Conservation (phyloP, 768 basidiomycete genomes). For the Mycena indigotica region DNA sequence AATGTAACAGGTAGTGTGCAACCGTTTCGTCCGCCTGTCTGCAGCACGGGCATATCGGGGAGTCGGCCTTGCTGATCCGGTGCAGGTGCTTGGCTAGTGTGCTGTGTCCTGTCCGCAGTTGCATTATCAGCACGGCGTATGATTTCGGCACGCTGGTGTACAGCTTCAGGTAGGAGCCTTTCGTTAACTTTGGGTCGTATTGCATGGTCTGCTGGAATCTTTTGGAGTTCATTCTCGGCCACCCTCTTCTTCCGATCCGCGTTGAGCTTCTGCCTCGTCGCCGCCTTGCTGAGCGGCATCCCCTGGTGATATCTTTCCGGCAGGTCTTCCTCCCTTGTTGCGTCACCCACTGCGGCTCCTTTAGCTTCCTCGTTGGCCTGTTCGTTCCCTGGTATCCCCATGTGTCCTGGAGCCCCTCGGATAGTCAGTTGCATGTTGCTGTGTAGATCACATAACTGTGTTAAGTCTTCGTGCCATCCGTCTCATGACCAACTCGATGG, state of each 20-base stretch:
- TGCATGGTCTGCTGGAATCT: not conserved
- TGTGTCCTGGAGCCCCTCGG: conserved; percentile 25
- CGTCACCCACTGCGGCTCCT: conserved; percentile 8
- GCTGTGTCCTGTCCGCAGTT: conserved; percentile 23
- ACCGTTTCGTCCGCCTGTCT: conserved; percentile 2
- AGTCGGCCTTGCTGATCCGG: conserved; percentile 17
- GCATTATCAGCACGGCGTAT: conserved; percentile 1
- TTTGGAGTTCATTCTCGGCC: not conserved
- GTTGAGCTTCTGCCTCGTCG: not conserved
- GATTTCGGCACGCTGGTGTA: not conserved
- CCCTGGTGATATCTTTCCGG: not conserved
- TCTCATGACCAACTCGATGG: conserved; percentile 5
- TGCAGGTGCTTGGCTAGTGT: conserved; percentile 23
- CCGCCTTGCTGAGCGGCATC: not conserved
- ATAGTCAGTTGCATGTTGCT: conserved; percentile 7
- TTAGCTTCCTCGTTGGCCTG: conserved; percentile 23
- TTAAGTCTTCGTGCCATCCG: not conserved
- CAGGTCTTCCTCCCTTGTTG: not conserved
- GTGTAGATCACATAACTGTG: not conserved
- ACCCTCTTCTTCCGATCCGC: not conserved
- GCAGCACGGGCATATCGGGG: conserved; percentile 22
- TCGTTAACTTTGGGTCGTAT: not conserved
- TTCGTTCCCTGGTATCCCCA: conserved; percentile 23
- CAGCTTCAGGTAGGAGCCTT: not conserved
- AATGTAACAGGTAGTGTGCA: conserved; percentile 17